A percentile compares a stretch with the other conserved stretches of the same genome.
These are phyloP conservation scores for Filobasidium floriforme DNA, from an alignment of 768 basidiomycete species.

Conservation along the genomic window DNA sequence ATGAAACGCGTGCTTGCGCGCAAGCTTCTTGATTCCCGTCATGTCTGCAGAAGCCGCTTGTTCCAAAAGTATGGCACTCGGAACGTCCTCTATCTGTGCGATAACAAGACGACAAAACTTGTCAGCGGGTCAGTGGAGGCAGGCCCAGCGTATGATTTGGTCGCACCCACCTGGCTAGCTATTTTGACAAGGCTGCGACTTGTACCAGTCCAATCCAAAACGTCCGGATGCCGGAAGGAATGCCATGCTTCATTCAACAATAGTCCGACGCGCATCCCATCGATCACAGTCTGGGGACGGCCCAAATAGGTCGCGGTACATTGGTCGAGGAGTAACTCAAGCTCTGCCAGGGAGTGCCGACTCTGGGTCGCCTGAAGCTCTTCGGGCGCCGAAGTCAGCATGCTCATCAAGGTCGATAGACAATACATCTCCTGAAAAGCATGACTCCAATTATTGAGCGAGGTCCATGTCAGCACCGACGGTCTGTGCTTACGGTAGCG, in stretches of 20 bases:
- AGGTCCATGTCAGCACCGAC: not conserved
- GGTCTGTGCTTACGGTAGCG: slow-evolving; percentile 60
- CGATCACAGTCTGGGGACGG: slow-evolving; percentile 32
- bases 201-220: slow-evolving; percentile 33
- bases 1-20: slow-evolving; percentile 42
- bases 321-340: slow-evolving; percentile 43
- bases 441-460: not conserved
- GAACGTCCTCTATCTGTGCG: slow-evolving; percentile 44
- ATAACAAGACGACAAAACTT: slow-evolving; percentile 16
- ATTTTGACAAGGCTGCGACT: slow-evolving; percentile 33
- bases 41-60: slow-evolving; percentile 46
- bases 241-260: slow-evolving; percentile 45
- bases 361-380: not conserved
- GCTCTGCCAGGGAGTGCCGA: slow-evolving; percentile 39
- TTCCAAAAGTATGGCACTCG: slow-evolving; percentile 47
- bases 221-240: slow-evolving; percentile 19
- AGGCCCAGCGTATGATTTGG: too few relatives aligned
- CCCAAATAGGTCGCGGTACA: slow-evolving; percentile 34
- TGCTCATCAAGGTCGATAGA: slow-evolving; percentile 29
- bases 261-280: slow-evolving; percentile 41
- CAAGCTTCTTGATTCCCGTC: slow-evolving; percentile 21
- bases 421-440: slow-evolving; percentile 62
- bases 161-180: slow-evolving; percentile 1
- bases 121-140: too few relatives aligned
- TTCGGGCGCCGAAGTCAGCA: not conserved